Conservation (phyloP, 352 stramenopile species). For the Phytophthora pistaciae region DNA sequence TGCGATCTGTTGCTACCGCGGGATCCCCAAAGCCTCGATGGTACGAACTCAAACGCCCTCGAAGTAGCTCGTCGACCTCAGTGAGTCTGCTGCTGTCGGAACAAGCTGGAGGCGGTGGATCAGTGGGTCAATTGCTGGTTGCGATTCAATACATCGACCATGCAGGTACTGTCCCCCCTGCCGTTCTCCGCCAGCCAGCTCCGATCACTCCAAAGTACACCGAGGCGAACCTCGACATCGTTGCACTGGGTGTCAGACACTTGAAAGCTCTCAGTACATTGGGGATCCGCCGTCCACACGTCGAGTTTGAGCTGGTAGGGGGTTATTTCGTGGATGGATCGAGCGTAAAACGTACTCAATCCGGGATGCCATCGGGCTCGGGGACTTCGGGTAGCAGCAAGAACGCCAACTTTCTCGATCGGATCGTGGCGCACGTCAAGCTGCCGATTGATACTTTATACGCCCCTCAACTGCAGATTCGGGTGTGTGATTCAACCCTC, state of each 20-base stretch:
- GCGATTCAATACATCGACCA: slow-evolving; percentile 78
- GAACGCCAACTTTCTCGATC: slow-evolving; percentile 82
- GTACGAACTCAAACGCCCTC: slow-evolving; percentile 44
- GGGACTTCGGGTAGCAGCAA: slow-evolving; percentile 47
- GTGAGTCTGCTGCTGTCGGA: slow-evolving; percentile 33
- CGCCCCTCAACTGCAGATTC: slow-evolving; percentile 68
- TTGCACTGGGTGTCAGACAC: slow-evolving; percentile 71
- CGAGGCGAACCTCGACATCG: slow-evolving; percentile 69
- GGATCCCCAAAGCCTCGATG: slow-evolving; percentile 62
- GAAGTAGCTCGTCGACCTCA: slow-evolving; percentile 23
- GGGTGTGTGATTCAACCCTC: slow-evolving; percentile 62
- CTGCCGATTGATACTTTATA: slow-evolving; percentile 71
- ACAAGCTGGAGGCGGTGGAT: slow-evolving; percentile 10
- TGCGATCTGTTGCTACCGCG: slow-evolving; percentile 53
- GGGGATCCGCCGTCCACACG: slow-evolving; percentile 61
- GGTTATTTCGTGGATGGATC: slow-evolving; percentile 58
- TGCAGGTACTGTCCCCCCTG: slow-evolving; percentile 38
- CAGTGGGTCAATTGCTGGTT: slow-evolving; percentile 57
- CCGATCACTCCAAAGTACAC: slow-evolving; percentile 58
- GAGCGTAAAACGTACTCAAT: slow-evolving; percentile 50
- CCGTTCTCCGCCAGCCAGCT: slow-evolving; percentile 33
- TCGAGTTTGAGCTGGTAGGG: slow-evolving; percentile 80
- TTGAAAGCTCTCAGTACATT: slow-evolving; percentile 66
- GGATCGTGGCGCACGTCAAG: slow-evolving; percentile 54
- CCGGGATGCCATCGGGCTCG: slow-evolving; percentile 24